Evolutionary conservation across 441 rosid genomes (phyloP).

Genomic region (Lepidium campestre): DNA sequence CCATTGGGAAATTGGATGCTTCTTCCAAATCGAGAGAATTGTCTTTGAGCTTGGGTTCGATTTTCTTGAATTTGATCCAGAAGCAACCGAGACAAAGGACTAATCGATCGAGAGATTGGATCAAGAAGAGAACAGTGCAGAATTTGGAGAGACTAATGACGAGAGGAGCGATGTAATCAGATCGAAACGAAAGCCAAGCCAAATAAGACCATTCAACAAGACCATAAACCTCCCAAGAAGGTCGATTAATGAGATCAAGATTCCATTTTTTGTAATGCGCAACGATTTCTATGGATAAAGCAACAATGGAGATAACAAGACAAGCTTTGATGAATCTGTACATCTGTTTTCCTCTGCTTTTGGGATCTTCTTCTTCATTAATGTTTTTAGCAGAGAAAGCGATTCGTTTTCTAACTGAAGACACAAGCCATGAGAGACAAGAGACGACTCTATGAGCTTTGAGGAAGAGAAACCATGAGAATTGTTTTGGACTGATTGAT

Average conservation of each 20-base stretch:
- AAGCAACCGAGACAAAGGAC: constrained; percentile 76
- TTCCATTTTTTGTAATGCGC: constrained; percentile 80
- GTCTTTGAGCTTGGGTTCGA: constrained; percentile 50
- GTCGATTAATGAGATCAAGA: constrained; percentile 39
- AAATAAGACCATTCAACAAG: constrained; percentile 66
- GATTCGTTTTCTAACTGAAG: constrained; percentile 60
- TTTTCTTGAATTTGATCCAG: constrained; percentile 73
- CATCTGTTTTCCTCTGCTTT: constrained; percentile 52
- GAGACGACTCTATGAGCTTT: constrained; percentile 57
- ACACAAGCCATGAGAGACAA: constrained; percentile 50
- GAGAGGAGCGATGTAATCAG: constrained; percentile 70
- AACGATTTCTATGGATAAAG: constrained; percentile 52
- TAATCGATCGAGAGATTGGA: constrained; percentile 81
- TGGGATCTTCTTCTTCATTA: constrained; percentile 53
- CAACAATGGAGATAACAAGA: constrained; percentile 52
- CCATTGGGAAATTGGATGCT: constrained; percentile 66
- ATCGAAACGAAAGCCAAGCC: constrained; percentile 72
- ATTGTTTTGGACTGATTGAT: constrained; percentile 57
- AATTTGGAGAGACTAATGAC: constrained; percentile 54
- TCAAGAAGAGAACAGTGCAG: constrained; percentile 70
- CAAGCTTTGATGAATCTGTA: constrained; percentile 69
- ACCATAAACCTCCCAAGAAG: constrained; percentile 68
- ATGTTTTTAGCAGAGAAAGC: constrained; percentile 30
- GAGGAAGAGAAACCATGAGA: constrained; percentile 61
- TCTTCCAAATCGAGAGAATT: constrained; percentile 56